These are phyloP conservation scores for Solanum hybrid DNA, from an alignment of 305 asterid genomes.

Conservation along the genomic window DNA sequence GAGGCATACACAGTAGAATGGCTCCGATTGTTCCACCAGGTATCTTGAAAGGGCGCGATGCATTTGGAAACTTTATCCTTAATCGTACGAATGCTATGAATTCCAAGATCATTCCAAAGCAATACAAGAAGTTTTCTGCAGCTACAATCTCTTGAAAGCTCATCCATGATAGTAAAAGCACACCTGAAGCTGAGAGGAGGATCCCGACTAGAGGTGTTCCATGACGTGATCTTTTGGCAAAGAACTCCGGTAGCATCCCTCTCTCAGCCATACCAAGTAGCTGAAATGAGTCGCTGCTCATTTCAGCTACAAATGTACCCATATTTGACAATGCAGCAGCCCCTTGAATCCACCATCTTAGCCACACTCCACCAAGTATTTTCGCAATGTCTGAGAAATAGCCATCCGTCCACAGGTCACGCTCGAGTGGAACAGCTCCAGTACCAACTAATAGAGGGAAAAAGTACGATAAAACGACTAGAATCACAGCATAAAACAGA, in stretches of 20 bases:
- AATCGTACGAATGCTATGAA: no score
- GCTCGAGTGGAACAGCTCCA: conserved; percentile 59
- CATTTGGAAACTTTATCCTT: no score
- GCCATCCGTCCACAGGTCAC: conserved; percentile 57
- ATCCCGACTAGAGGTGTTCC: conserved; percentile 74
- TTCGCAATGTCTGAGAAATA: conserved; percentile 66
- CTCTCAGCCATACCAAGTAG: conserved; percentile 92
- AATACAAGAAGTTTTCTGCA: conserved; percentile 23
- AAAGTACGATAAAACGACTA: conserved; percentile 53
- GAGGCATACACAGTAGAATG: no score
- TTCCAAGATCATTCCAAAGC: no score
- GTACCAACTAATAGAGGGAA: conserved; percentile 55
- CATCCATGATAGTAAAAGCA: conserved; percentile 62
- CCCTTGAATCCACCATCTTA: conserved; percentile 73
- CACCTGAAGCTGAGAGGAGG: conserved; percentile 71
- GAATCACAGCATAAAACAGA: conserved; percentile 51
- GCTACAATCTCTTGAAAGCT: conserved; percentile 76
- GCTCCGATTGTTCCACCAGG: no score
- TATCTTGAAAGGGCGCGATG: no score
- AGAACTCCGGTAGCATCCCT: conserved; percentile 72
- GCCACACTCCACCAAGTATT: conserved; percentile 66
- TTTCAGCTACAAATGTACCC: conserved; percentile 80
- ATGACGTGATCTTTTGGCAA: conserved; percentile 58
- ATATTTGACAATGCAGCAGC: conserved; percentile 79
- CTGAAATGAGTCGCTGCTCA: conserved; percentile 85